Percentiles rank a stretch among this genome's conserved stretches.
Conservation (phyloP, 179 eudicot genomes). For the Vitellaria paradoxa region DNA sequence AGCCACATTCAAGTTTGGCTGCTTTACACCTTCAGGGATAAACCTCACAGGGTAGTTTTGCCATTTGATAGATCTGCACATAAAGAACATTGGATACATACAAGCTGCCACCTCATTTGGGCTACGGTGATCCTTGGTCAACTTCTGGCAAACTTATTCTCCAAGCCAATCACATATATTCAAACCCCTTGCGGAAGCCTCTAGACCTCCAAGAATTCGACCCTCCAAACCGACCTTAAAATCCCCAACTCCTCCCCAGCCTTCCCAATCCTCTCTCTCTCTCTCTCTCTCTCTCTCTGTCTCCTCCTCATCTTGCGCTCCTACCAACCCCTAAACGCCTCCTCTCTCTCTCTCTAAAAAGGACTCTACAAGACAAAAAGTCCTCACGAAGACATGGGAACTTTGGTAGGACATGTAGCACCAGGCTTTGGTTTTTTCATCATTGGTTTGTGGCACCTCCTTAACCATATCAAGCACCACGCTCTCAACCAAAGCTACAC, state of each 20-base stretch:
- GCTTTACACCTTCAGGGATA: too few relatives aligned
- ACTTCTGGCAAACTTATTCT: too few relatives aligned
- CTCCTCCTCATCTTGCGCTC: neutral
- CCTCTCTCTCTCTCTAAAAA: neutral
- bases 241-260: neutral
- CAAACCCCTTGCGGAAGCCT: constrained; percentile 8
- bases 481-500: constrained; percentile 40
- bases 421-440: constrained; percentile 74
- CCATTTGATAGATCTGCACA: too few relatives aligned
- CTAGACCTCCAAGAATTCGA: constrained; percentile 4
- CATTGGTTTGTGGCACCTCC: constrained; percentile 75
- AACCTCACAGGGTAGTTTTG: too few relatives aligned
- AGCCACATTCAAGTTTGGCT: too few relatives aligned
- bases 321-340: too few relatives aligned
- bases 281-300: neutral
- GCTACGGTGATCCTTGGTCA: too few relatives aligned
- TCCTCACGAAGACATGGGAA: constrained; percentile 44
- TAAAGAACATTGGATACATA: too few relatives aligned
- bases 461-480: constrained; percentile 57
- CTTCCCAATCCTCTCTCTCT: neutral
- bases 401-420: constrained; percentile 64
- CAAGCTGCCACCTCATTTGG: too few relatives aligned
- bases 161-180: neutral
- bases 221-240: neutral
- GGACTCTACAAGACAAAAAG: neutral